Conservation (phyloP, 2,329 filamentous ascomycete genomes). For the Fusarium liriodendri region DNA sequence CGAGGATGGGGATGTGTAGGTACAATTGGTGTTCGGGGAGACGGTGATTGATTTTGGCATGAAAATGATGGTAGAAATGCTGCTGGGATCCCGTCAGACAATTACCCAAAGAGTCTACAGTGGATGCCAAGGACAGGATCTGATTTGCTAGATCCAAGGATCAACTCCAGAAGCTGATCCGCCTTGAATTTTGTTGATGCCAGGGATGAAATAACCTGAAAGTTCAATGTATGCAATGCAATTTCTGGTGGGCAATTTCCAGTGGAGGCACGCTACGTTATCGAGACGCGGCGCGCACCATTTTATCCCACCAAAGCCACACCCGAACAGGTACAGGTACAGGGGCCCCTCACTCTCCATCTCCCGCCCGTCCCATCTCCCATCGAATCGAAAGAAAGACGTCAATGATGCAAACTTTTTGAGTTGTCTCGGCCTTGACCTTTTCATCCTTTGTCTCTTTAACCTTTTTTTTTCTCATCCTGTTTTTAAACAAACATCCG, state of each 20-base stretch:
- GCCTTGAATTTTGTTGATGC: constrained; percentile 5
- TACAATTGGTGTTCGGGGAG: background rate
- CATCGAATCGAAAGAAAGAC: background rate
- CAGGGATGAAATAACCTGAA: background rate
- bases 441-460: background rate
- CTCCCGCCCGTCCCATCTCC: background rate
- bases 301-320: background rate
- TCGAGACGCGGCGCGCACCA: background rate
- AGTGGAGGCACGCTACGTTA: background rate
- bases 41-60: background rate
- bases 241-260: background rate
- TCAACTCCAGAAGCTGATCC: background rate
- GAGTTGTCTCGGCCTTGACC: background rate
- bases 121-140: background rate
- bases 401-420: constrained; percentile 1
- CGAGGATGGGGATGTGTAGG: background rate
- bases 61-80: background rate
- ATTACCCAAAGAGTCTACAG: background rate
- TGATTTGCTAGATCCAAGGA: background rate
- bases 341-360: background rate
- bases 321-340: background rate
- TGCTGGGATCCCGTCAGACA: background rate
- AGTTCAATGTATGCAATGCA: background rate
- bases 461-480: background rate
- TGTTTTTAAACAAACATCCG: background rate